These are phyloP conservation scores for Dacryopinax primogenitus DNA, from an alignment of 768 basidiomycete genomes.

Conservation along the genomic window DNA sequence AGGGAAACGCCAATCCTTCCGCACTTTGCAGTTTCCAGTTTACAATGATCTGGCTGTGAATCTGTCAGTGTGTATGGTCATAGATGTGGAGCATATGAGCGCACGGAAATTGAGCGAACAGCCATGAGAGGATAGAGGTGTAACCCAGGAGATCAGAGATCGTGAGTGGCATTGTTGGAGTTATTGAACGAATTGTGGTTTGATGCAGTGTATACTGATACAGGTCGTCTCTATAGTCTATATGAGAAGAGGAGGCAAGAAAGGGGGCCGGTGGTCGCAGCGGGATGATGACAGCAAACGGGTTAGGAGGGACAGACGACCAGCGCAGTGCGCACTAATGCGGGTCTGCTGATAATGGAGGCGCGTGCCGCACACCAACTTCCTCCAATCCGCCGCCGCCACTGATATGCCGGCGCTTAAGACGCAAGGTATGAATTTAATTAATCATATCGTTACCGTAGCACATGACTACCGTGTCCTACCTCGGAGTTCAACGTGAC, in stretches of 20 bases:
- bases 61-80: neutral
- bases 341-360: neutral
- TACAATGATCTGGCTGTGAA: slow-evolving; percentile 63
- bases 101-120: slow-evolving; percentile 78
- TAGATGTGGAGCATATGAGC: neutral
- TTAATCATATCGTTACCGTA: too few species aligned
- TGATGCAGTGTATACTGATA: neutral
- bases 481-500: too few species aligned
- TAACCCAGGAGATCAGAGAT: slow-evolving; percentile 38
- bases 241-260: neutral
- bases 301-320: neutral
- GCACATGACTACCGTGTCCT: too few species aligned
- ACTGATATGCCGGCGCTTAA: too few species aligned
- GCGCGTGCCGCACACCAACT: too few species aligned
- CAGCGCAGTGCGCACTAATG: neutral
- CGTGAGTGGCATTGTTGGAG: neutral
- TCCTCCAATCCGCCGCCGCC: too few species aligned
- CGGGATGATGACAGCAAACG: neutral
- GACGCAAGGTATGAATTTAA: too few species aligned
- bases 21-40: slow-evolving; percentile 64
- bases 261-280: neutral
- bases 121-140: slow-evolving; percentile 62
- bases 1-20: slow-evolving; percentile 84
- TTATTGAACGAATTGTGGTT: slow-evolving; percentile 2
- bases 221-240: slow-evolving; percentile 1